Conservation (phyloP, 306 rosid species). For the Quercus bicolor region DNA sequence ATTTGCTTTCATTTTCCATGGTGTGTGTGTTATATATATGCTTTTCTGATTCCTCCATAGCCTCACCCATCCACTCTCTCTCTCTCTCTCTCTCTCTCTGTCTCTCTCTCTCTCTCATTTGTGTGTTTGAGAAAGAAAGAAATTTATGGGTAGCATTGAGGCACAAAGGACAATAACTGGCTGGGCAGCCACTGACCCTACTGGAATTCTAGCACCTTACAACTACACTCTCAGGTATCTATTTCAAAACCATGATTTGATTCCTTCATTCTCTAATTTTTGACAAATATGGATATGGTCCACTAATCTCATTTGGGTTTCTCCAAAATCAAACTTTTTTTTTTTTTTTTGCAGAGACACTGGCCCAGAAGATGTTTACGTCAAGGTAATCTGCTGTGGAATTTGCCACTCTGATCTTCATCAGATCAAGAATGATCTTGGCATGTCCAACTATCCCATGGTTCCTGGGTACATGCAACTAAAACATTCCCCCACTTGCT, state of each 20-base stretch:
- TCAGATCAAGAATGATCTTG: constrained; percentile 76
- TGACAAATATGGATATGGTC: background rate
- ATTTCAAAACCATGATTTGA: background rate
- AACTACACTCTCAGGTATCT: constrained; percentile 57
- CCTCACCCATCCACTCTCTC: background rate
- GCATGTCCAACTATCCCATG: constrained; percentile 88
- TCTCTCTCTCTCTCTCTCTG: background rate
- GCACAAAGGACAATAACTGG: constrained; percentile 58
- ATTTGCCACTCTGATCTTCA: constrained; percentile 83
- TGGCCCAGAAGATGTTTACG: constrained; percentile 74
- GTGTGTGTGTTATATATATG: too few relatives aligned
- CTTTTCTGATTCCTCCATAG: background rate
- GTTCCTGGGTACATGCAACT: constrained; percentile 62
- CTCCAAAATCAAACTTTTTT: background rate
- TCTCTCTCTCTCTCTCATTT: background rate
- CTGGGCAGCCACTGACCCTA: constrained; percentile 84
- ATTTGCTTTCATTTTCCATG: background rate
- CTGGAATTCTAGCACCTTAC: constrained; percentile 89
- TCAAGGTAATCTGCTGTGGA: constrained; percentile 77
- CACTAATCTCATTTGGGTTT: background rate
- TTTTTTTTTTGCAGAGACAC: constrained; percentile 53
- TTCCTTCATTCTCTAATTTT: background rate
- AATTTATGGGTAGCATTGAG: constrained; percentile 55
- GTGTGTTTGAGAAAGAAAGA: background rate
- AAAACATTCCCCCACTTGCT: background rate